Conservation (phyloP, 257 asterid genomes). For the Solanum ossicruentum region DNA sequence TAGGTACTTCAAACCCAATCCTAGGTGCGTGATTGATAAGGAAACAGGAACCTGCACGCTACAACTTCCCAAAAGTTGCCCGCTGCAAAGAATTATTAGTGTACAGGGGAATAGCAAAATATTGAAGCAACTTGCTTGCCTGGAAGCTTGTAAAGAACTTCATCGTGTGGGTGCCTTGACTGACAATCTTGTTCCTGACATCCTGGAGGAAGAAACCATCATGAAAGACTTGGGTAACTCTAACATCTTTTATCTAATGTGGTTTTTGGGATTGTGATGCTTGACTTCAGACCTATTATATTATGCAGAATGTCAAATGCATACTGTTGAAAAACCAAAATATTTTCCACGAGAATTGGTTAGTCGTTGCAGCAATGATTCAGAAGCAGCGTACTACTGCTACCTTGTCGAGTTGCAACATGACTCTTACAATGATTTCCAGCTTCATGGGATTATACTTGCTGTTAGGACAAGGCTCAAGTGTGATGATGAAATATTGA, state of each 20-base stretch:
- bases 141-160: constrained; percentile 79
- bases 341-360: constrained; percentile 64
- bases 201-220: constrained; percentile 44
- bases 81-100: constrained; percentile 18
- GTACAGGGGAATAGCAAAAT: constrained; percentile 29
- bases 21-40: constrained; percentile 34
- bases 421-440: constrained; percentile 15
- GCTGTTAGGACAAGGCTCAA: constrained; percentile 43
- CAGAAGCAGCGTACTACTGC: constrained; percentile 20
- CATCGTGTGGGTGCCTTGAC: constrained; percentile 62
- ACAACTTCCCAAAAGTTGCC: constrained; percentile 64
- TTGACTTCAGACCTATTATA: neutral
- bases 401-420: constrained; percentile 38
- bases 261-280: neutral
- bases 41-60: constrained; percentile 37
- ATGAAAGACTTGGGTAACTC: constrained; percentile 30
- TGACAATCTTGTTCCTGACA: constrained; percentile 67
- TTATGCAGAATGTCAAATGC: constrained; percentile 27
- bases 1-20: constrained; percentile 77
- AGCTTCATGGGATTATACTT: constrained; percentile 37
- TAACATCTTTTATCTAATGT: neutral
- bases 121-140: constrained; percentile 62
- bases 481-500: constrained; percentile 15
- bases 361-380: constrained; percentile 5
- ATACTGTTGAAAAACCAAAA: constrained; percentile 21